A percentile compares a stretch with the other conserved stretches of the same genome.
Evolutionary conservation across 2,329 filamentous ascomycete genomes (phyloP).

Genomic region (Hymenoscyphus repandus): DNA sequence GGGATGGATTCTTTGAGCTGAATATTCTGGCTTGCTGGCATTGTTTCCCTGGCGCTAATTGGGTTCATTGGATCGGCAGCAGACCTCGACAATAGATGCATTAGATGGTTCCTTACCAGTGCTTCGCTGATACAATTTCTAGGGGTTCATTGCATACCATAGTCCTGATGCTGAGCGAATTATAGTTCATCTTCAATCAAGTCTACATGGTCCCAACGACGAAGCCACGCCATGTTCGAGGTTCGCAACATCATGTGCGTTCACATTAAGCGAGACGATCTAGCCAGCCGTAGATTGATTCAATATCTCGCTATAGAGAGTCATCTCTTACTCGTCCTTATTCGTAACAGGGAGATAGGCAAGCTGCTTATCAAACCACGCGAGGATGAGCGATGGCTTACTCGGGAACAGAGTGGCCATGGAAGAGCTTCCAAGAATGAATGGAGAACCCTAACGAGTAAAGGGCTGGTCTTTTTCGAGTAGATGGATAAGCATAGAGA

Average conservation of each 20-base stretch:
- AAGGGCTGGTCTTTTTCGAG: slow-evolving; percentile 36
- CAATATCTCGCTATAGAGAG: slow-evolving; percentile 38
- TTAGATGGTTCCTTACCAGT: slow-evolving; percentile 26
- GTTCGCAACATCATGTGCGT: slow-evolving; percentile 38
- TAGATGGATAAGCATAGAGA: slow-evolving; percentile 33
- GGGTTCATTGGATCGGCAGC: slow-evolving; percentile 38
- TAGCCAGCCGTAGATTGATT: slow-evolving; percentile 37
- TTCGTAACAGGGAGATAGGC: slow-evolving; percentile 38
- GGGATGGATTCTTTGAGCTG: slow-evolving; percentile 46
- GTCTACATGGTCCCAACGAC: slow-evolving; percentile 29
- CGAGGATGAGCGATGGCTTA: slow-evolving; percentile 35
- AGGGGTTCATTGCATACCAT: slow-evolving; percentile 25
- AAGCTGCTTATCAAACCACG: slow-evolving; percentile 34
- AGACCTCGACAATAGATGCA: slow-evolving; percentile 35
- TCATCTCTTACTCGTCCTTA: slow-evolving; percentile 33
- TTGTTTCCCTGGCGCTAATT: slow-evolving; percentile 43
- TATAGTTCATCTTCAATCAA: slow-evolving; percentile 31
- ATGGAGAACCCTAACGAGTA: slow-evolving; percentile 32
- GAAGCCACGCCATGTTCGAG: slow-evolving; percentile 33
- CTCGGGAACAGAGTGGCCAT: slow-evolving; percentile 35
- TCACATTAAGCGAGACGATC: slow-evolving; percentile 38
- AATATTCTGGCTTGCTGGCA: slow-evolving; percentile 40
- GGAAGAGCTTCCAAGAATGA: slow-evolving; percentile 36
- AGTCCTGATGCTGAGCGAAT: slow-evolving; percentile 28
- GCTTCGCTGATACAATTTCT: not conserved